These are phyloP conservation scores for Waltiozyma solani DNA, from an alignment of 1,139 yeast species.

Conservation along the genomic window DNA sequence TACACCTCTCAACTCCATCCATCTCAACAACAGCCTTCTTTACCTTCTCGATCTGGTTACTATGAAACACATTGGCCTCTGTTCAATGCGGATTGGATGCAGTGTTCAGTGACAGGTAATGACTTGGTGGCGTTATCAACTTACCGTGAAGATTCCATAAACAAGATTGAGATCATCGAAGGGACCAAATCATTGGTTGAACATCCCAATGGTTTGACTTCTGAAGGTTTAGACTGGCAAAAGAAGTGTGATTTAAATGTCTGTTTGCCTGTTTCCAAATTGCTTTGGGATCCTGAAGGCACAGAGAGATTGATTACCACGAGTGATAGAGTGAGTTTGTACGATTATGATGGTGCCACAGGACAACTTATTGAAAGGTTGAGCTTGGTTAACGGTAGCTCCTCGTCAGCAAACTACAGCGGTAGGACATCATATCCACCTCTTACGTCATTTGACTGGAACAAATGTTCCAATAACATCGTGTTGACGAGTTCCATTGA, in stretches of 20 bases:
- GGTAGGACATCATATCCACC: conserved; percentile 46
- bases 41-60: conserved; percentile 36
- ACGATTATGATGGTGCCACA: conserved; percentile 35
- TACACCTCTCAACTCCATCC: too few relatives aligned
- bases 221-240: conserved; percentile 29
- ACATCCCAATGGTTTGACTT: conserved; percentile 15
- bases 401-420: conserved; percentile 16
- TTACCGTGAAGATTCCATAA: conserved; percentile 59
- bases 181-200: conserved; percentile 13
- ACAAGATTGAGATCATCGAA: conserved; percentile 30
- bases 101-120: not conserved
- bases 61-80: conserved; percentile 56
- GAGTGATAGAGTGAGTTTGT: conserved; percentile 61
- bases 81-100: conserved; percentile 60
- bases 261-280: conserved; percentile 57
- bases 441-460: conserved; percentile 93
- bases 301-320: conserved; percentile 46
- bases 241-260: conserved; percentile 43
- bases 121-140: conserved; percentile 54
- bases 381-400: conserved; percentile 29
- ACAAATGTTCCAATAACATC: conserved; percentile 53
- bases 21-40: conserved; percentile 8
- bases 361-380: conserved; percentile 28
- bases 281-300: conserved; percentile 60
- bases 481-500: conserved; percentile 85